Conservation (phyloP, 2,329 filamentous ascomycete species). For the Boeremia lycopersici region DNA sequence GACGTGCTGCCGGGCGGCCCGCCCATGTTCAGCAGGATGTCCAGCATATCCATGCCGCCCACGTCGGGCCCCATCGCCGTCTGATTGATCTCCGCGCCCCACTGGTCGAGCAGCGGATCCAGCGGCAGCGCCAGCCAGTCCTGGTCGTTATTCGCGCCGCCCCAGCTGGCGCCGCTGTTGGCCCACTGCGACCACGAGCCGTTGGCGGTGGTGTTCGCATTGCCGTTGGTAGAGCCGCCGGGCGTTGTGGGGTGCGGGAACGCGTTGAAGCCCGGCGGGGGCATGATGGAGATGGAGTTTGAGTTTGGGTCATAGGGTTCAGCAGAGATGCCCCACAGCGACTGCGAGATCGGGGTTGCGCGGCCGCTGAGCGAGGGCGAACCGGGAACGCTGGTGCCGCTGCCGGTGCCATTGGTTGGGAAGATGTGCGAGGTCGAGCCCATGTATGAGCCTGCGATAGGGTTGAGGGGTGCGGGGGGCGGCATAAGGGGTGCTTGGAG, state of each 20-base stretch:
- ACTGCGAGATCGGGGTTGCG: slow-evolving; percentile 39
- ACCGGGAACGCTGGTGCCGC: slow-evolving; percentile 32
- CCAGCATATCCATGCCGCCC: slow-evolving; percentile 60
- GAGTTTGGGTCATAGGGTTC: slow-evolving; percentile 53
- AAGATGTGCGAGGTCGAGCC: slow-evolving; percentile 8
- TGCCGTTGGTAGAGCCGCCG: slow-evolving; percentile 6
- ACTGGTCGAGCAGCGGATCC: slow-evolving; percentile 64
- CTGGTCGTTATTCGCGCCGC: slow-evolving; percentile 42
- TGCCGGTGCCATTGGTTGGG: slow-evolving; percentile 15
- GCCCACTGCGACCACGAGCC: slow-evolving; percentile 27
- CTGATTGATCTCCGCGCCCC: slow-evolving; percentile 62
- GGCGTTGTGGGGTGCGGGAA: slow-evolving; percentile 14
- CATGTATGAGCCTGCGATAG: slow-evolving; percentile 24
- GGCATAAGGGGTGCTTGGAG: slow-evolving; percentile 42
- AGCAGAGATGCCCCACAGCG: slow-evolving; percentile 52
- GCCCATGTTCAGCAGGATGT: slow-evolving; percentile 52
- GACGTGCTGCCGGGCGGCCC: slow-evolving; percentile 35
- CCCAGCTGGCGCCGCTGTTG: slow-evolving; percentile 24
- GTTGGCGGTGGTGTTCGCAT: slow-evolving; percentile 4
- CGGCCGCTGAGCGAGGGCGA: slow-evolving; percentile 39
- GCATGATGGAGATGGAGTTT: slow-evolving; percentile 56
- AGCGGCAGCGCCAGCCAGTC: slow-evolving; percentile 69
- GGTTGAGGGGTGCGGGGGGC: slow-evolving; percentile 31
- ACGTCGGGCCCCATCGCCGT: slow-evolving; percentile 68
- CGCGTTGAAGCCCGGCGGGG: slow-evolving; percentile 19